These are phyloP conservation scores for Tieghemiomyces parasiticus DNA, from an alignment of 192 early-diverging fungal species.

Conservation along the genomic window DNA sequence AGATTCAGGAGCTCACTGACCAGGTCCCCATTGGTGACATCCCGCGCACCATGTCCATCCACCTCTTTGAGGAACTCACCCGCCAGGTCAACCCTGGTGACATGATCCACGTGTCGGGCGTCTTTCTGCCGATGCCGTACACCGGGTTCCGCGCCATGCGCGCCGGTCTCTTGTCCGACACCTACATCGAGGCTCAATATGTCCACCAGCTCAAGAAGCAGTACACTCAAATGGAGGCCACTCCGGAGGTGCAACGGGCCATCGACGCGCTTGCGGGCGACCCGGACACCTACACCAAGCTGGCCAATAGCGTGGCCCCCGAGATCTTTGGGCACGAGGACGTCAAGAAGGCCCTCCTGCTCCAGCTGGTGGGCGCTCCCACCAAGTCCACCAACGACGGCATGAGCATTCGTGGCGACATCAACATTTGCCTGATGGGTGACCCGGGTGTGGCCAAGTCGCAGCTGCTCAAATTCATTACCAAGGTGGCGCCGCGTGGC, in stretches of 20 bases:
- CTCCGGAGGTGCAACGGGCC: conserved; percentile 31
- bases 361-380: conserved; percentile 68
- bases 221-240: conserved; percentile 68
- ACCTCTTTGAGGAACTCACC: conserved; percentile 65
- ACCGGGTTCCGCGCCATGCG: conserved; percentile 80
- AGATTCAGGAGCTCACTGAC: conserved; percentile 91
- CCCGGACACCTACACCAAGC: conserved; percentile 57
- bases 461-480: conserved; percentile 88
- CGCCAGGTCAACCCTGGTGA: conserved; percentile 81
- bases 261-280: conserved; percentile 38
- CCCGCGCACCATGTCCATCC: conserved; percentile 88
- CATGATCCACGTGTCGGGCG: conserved; percentile 62
- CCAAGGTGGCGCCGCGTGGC: conserved; percentile 86
- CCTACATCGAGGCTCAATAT: conserved; percentile 84
- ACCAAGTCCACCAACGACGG: conserved; percentile 76
- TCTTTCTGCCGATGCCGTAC: conserved; percentile 86
- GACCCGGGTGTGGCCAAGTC: conserved; percentile 98
- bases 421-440: conserved; percentile 97
- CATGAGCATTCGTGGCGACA: conserved; percentile 92
- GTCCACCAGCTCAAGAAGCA: conserved; percentile 78
- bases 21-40: conserved; percentile 99
- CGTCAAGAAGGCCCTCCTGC: conserved; percentile 79
- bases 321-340: conserved; percentile 90
- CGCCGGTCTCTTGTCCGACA: conserved; percentile 87
- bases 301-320: conserved; percentile 67